Base-by-base conservation (phyloP, 768 basidiomycete species). In the Tylopilus subfusipes region DNA sequence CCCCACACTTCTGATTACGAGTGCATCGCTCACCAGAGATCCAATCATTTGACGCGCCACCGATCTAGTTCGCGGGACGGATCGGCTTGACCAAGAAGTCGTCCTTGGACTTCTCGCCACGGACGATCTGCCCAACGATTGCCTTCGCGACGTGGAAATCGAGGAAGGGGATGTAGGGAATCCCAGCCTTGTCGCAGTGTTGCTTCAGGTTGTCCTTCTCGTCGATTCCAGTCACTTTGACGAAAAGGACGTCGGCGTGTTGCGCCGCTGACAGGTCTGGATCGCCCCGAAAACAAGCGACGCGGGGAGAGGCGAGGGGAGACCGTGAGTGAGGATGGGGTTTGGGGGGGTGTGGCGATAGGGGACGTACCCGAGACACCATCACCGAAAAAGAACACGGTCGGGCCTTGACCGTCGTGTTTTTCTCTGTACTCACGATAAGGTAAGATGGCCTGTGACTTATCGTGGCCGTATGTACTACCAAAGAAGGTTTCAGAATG, bases 361-460 rank as follows among this genome's bases (percentile, higher is more conserved):
- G 27, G 50, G 46, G 40, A 73, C 81, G 39, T 54, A 90, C 93
- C 93, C 52, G 92, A 94, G 47, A 97, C 97, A 31, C 97, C 97
- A 68, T 99, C 97, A 0, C 97, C 97, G 59, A 97, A 95, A 82
- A 97, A 99, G 74, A 99, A 96, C 11, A 96, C 76, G 2, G 81
- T 85, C 3, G 97, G 96, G 7, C 65, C 65, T 16, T 42, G 59
- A 18, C 59, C 63, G 5, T 50, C 43, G 50, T 65, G 61, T 18
- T 47, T 14, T 8, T 34, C 5, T 55, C 65, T 58, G 5, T 85
- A 83, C 44, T 82, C 68, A 7, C 75, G 62, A 73, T 98, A 99
- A 0, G 92, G 95, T 31, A 95, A 75, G 62, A 98, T 98, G 3
- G 96, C 93, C 61, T 86, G 88, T 8, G 90, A 93, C 74, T 99